Evolutionary conservation across 208 protist genomes (phyloP).

Genomic region (Trypanosoma melophagium): DNA sequence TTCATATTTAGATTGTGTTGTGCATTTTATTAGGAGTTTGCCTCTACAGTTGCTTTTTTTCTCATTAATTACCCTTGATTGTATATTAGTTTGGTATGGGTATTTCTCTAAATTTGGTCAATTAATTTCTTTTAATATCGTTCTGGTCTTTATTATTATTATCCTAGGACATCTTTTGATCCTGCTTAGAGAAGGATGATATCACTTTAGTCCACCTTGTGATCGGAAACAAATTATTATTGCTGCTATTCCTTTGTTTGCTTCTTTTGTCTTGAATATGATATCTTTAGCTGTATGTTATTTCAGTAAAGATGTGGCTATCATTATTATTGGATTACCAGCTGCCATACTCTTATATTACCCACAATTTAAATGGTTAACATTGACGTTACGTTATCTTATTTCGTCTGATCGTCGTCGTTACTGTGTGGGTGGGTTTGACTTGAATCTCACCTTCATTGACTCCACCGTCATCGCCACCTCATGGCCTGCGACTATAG

Average conservation of each 20-base stretch:
- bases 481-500: constrained; percentile 91
- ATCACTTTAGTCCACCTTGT: background rate
- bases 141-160: constrained; percentile 4
- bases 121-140: background rate
- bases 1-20: background rate
- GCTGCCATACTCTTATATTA: background rate
- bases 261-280: background rate
- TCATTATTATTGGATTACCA: background rate
- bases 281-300: background rate
- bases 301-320: background rate
- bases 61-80: background rate
- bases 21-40: background rate
- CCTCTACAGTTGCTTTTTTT: constrained; percentile 3
- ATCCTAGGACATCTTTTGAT: background rate
- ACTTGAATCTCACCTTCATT: constrained; percentile 95
- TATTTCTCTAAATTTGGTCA: background rate
- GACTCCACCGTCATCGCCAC: constrained; percentile 92
- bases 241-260: background rate
- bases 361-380: background rate
- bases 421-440: constrained; percentile 86
- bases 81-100: background rate
- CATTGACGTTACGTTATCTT: background rate
- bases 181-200: background rate
- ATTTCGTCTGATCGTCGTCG: constrained; percentile 61
- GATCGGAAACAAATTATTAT: background rate